Conservation (phyloP, 305 asterid genomes). For the Fraxinus platypoda region DNA sequence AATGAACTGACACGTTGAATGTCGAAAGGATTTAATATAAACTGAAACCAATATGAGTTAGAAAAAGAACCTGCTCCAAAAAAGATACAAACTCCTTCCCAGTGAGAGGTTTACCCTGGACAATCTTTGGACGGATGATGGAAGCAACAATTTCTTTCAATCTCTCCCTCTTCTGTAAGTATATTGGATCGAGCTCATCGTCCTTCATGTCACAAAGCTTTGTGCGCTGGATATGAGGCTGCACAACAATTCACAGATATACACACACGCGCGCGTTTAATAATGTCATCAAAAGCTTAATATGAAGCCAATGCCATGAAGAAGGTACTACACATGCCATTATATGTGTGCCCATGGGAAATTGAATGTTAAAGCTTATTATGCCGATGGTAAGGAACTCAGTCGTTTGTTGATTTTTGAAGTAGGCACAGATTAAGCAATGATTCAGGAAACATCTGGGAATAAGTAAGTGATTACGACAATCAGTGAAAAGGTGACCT, state of each 20-base stretch:
- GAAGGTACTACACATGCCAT: neutral
- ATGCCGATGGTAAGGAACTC: too few species aligned
- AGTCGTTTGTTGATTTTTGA: neutral
- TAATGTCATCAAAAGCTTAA: slow-evolving; percentile 13
- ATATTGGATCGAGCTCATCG: slow-evolving; percentile 75
- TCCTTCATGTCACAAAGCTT: slow-evolving; percentile 96
- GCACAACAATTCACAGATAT: slow-evolving; percentile 29
- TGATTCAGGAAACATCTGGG: too few species aligned
- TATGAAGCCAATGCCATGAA: slow-evolving; percentile 2
- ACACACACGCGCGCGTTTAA: neutral
- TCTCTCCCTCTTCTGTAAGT: slow-evolving; percentile 76
- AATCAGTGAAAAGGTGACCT: neutral
- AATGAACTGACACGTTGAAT: neutral
- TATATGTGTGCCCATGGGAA: too few species aligned
- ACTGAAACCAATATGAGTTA: too few species aligned
- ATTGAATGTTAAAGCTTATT: too few species aligned
- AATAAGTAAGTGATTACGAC: neutral
- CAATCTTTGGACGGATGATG: slow-evolving; percentile 86
- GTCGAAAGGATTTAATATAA: slow-evolving; percentile 23
- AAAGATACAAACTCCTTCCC: too few species aligned
- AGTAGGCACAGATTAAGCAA: neutral
- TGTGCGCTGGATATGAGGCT: slow-evolving; percentile 98
- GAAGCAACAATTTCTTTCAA: slow-evolving; percentile 80
- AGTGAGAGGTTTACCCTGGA: slow-evolving; percentile 43
- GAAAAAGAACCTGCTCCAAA: too few species aligned